Evolutionary conservation across 495 filamentous ascomycete species (phyloP).

Genomic region (Penicillium atrosanguineum): DNA sequence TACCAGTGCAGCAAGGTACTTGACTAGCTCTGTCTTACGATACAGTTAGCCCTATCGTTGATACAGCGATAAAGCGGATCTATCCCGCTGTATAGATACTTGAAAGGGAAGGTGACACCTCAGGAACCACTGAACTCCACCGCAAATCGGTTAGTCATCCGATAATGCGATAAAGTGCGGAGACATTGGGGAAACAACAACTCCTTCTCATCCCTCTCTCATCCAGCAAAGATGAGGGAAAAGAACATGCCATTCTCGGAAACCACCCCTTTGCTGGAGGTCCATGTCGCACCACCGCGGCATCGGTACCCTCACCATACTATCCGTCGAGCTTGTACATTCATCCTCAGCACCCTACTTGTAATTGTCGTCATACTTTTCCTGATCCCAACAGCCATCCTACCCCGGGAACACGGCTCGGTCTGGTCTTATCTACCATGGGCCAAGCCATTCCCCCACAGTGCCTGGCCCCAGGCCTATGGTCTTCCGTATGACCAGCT

Average conservation of each 20-base stretch:
- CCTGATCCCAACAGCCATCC: slow-evolving; percentile 45
- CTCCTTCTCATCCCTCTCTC: slow-evolving; percentile 1
- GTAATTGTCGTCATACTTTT: slow-evolving; percentile 60
- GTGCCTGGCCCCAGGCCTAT: slow-evolving; percentile 43
- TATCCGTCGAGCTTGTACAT: slow-evolving; percentile 70
- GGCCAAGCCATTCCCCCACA: slow-evolving; percentile 37
- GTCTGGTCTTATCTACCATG: slow-evolving; percentile 43
- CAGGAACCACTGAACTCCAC: too few species aligned
- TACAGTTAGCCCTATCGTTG: background rate
- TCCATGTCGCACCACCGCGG: slow-evolving; percentile 42
- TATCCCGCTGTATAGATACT: background rate
- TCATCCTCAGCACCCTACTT: slow-evolving; percentile 56
- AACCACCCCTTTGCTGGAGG: slow-evolving; percentile 40
- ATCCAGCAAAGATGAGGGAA: slow-evolving; percentile 36
- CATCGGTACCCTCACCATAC: slow-evolving; percentile 66
- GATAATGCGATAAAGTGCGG: slow-evolving; percentile 26
- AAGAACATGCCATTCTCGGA: slow-evolving; percentile 43
- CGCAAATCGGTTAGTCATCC: slow-evolving; percentile 14
- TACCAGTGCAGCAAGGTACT: background rate
- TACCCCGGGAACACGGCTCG: slow-evolving; percentile 37
- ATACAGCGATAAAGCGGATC: background rate
- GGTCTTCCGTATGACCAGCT: slow-evolving; percentile 65
- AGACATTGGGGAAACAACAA: slow-evolving; percentile 7
- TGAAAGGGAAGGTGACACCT: background rate
- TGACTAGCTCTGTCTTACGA: background rate